Base-by-base conservation (phyloP, 2,329 filamentous ascomycete genomes). In the Ophiostoma novo-ulmi region DNA sequence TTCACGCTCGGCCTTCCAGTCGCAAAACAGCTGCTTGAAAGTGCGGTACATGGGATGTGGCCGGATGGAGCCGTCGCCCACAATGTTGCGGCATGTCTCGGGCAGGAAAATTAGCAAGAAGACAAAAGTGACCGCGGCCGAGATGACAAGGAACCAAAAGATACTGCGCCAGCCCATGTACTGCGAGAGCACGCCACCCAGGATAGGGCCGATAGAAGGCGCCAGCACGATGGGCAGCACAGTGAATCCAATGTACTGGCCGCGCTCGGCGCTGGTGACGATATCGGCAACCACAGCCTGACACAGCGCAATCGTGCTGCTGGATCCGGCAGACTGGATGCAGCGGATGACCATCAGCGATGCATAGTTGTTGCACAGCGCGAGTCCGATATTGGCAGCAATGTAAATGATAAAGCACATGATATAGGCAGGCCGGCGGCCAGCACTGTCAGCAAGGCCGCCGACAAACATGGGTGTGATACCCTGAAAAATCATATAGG, bases 201-300 rank as follows among this genome's bases (percentile, higher is more conserved):
- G 80, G 13, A 89, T 81, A 0, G 89, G 88, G 0, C 85, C 83
- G 3, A 85, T 69, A 0, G 82, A 79, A 5, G 82, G 82, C 0
- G 79, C 84, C 1, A 89, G 75, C 0, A 87, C 81, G 0, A 79
- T 75, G 2, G 82, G 84, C 36, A 82, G 78, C 44, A 80, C 81
- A 39, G 81, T 85, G 75, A 83, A 82, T 66, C 82, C 86, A 70
- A 89, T 83, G 74, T 87, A 87, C 55, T 82, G 80, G 3, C 87
- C 87, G 73, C 89, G 81, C 76, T 91, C 88, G 0, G 84, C 84
- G 1, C 84, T 84, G 0, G 87, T 89, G 11, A 85, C 82, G 13
- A 90, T 80, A 75, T 92, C 89, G 0, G 86, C 86, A 1, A 91
- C 83, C 0, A 91, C 84, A 0, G 85, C 89, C 44, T 77, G 78